phyloP scores from a whole-genome alignment of 2,329 filamentous ascomycete genomes.

The Colletotrichum phormii region DNA sequence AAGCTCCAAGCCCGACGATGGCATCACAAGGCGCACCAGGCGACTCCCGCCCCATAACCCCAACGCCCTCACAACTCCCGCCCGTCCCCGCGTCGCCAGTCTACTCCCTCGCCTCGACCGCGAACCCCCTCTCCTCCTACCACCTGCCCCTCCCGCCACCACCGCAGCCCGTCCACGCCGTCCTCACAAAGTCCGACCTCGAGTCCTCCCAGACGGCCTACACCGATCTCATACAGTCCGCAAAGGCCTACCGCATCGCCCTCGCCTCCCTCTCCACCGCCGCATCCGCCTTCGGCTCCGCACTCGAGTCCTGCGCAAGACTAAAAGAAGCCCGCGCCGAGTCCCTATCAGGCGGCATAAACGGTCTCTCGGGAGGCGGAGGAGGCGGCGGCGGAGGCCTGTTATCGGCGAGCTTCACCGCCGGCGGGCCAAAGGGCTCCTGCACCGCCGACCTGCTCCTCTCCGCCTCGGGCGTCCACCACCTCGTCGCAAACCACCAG shows the following conservation, averaged over 20 bases:
- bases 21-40: conserved; percentile 46
- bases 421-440: conserved; percentile 49
- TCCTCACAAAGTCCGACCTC: conserved; percentile 73
- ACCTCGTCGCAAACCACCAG: conserved; percentile 76
- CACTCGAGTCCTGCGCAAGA: conserved; percentile 75
- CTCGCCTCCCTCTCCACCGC: conserved; percentile 70
- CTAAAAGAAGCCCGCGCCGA: conserved; percentile 75
- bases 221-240: conserved; percentile 69
- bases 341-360: conserved; percentile 48
- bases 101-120: conserved; percentile 72
- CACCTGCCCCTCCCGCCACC: conserved; percentile 71
- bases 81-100: conserved; percentile 72
- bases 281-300: conserved; percentile 72
- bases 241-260: conserved; percentile 73
- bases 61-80: conserved; percentile 67
- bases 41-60: conserved; percentile 52
- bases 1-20: conserved; percentile 41
- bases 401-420: conserved; percentile 60
- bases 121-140: conserved; percentile 69
- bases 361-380: conserved; percentile 44
- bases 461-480: conserved; percentile 72
- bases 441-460: conserved; percentile 74
- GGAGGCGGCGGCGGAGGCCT: conserved; percentile 41
- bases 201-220: conserved; percentile 72
- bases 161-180: conserved; percentile 66